Evolutionary conservation across 1,139 yeast species (phyloP).

Genomic region (Groenewaldozyma auringiensis): DNA sequence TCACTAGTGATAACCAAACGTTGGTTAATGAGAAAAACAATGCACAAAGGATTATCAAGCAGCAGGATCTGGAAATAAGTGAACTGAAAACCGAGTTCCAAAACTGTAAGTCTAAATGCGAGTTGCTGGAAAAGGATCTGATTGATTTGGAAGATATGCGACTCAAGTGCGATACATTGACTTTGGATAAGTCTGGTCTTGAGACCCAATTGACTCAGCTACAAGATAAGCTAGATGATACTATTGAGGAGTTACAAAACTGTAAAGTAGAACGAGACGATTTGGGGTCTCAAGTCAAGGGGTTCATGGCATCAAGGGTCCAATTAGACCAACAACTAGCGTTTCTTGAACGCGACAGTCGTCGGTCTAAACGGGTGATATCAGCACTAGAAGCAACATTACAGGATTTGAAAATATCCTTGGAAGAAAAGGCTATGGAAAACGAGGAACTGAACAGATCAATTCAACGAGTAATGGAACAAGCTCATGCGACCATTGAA

Average conservation of each 20-base stretch:
- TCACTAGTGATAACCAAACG: slow-evolving; percentile 19
- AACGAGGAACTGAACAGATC: slow-evolving; percentile 31
- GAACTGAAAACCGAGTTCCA: slow-evolving; percentile 14
- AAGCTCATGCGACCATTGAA: slow-evolving; percentile 28
- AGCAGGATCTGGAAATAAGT: slow-evolving; percentile 16
- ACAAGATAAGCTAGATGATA: slow-evolving; percentile 10
- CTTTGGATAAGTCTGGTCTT: slow-evolving; percentile 6
- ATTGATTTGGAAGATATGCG: slow-evolving; percentile 6
- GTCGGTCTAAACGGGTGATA: slow-evolving; percentile 21
- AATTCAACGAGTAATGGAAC: slow-evolving; percentile 29
- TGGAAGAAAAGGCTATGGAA: slow-evolving; percentile 33
- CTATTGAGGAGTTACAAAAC: slow-evolving; percentile 17
- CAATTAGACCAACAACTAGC: slow-evolving; percentile 25
- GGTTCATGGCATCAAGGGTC: slow-evolving; percentile 20
- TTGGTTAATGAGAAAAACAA: slow-evolving; percentile 19
- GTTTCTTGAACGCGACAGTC: slow-evolving; percentile 23
- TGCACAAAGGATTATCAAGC: slow-evolving; percentile 15
- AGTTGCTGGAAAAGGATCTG: slow-evolving; percentile 2
- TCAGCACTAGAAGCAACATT: slow-evolving; percentile 26
- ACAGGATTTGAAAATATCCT: slow-evolving; percentile 30
- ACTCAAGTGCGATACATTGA: slow-evolving; percentile 6
- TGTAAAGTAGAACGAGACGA: slow-evolving; percentile 23
- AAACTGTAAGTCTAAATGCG: slow-evolving; percentile 7
- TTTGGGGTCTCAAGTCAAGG: slow-evolving; percentile 23
- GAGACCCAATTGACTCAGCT: slow-evolving; percentile 4